These are phyloP conservation scores for Dichotomocladium elegans DNA, from an alignment of 371 early-diverging fungal genomes.

Conservation along the genomic window DNA sequence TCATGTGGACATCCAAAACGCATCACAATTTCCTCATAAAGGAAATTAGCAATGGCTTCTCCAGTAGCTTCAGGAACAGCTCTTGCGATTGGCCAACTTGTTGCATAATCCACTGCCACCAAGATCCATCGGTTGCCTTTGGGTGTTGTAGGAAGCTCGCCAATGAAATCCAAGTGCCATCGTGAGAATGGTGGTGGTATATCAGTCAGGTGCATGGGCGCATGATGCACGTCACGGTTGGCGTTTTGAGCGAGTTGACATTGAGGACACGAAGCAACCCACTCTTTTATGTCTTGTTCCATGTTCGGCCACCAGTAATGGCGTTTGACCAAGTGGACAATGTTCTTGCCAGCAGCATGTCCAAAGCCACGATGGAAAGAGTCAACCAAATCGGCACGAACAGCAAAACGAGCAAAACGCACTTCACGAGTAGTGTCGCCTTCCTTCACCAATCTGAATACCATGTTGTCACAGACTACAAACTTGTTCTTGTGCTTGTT, in stretches of 20 bases:
- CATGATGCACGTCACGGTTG: constrained; percentile 1
- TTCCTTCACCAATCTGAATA: background rate
- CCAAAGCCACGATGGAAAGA: constrained; percentile 13
- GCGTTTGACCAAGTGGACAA: constrained; percentile 9
- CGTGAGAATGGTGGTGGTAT: constrained; percentile 6
- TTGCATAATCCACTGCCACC: constrained; percentile 35
- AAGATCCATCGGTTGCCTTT: constrained; percentile 19
- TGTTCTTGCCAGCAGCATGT: constrained; percentile 14
- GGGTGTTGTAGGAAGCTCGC: constrained; percentile 15
- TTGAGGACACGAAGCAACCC: constrained; percentile 11
- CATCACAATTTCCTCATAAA: constrained; percentile 28
- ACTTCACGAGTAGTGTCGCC: background rate
- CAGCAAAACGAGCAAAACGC: background rate
- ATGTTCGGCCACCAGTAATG: constrained; percentile 31
- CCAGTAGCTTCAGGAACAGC: constrained; percentile 29
- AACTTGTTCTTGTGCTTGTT: background rate
- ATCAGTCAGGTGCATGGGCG: constrained; percentile 9
- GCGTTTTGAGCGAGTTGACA: constrained; percentile 17
- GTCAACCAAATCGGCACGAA: constrained; percentile 8
- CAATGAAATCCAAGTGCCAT: constrained; percentile 29
- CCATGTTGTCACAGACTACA: background rate
- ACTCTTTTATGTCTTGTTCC: constrained; percentile 3
- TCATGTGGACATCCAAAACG: constrained; percentile 26
- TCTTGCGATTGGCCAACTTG: constrained; percentile 35
- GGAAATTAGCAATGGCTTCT: constrained; percentile 10